Base-by-base conservation (phyloP, 1,284 basidiomycete genomes). In the Microbotryum intermedium region DNA sequence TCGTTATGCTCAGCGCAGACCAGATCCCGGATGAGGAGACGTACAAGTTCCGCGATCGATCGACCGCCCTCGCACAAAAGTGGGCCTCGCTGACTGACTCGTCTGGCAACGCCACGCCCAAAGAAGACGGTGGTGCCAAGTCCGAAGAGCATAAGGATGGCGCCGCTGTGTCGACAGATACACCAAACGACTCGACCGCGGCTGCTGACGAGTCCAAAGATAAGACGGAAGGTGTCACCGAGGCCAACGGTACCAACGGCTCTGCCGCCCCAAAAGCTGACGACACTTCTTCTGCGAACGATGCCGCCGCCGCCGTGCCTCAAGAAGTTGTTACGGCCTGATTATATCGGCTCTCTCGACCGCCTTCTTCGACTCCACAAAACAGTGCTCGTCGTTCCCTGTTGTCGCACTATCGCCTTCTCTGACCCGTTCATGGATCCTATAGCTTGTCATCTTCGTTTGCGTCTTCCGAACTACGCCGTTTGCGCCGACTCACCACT, bases 21-120 rank as follows among this genome's bases (percentile, higher is more conserved):
- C 71, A 66, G 29, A 84, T 95, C 26, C 90, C 93, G 16, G 80
- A 84, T 59, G 87, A 97, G 71, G 84, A 83, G 43, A 85, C 94
- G 73, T 90, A 85, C 80, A 81, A 87, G 68, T 93, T 97, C 80
- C 84, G 84, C 57, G 81, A 85, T 28, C 85, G 93, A 39, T 77
- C 79, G 5, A 66, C 73, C 55, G 76, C 74, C 66, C 73, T 82
- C 42, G 77, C 78, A 71, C 69, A 73, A 58, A 76, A 76, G 61
- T 73, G 72, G 72, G 44, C 64, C 6, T 55, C 61, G 48, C 34
- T 67, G 26, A 57, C 45, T 42, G 50, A 42, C 43, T 42, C 54
- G n/a, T 26, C 64, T 13, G 50, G 53, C 9, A 54, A 29, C 16
- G 56, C 39, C 21, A 47, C 46, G 45, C 21, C 28, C 4, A 50